Evolutionary conservation across 2,329 filamentous ascomycete species (phyloP).

Genomic region (Penicillium sp.): DNA sequence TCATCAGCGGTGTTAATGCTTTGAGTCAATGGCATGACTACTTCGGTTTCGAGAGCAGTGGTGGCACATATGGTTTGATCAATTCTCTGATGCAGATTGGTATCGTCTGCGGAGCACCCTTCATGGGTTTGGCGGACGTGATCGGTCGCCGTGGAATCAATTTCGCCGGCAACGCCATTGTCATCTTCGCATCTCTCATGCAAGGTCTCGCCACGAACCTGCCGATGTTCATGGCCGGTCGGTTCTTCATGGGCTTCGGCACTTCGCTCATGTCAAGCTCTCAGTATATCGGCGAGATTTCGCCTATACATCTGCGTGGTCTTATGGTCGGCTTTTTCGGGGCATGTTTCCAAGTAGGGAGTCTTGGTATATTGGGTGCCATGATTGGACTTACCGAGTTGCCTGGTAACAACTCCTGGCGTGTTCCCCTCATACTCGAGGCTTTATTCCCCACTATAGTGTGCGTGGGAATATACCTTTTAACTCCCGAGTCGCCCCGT

Average conservation of each 20-base stretch:
- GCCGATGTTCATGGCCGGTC: conserved; percentile 32
- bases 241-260: conserved; percentile 34
- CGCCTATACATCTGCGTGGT: conserved; percentile 31
- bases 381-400: conserved; percentile 39
- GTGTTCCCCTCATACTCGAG: conserved; percentile 40
- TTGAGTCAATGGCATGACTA: conserved; percentile 38
- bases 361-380: conserved; percentile 36
- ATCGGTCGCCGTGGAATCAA: conserved; percentile 46
- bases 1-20: conserved; percentile 43
- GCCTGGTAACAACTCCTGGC: conserved; percentile 34
- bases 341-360: conserved; percentile 42
- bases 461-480: conserved; percentile 37
- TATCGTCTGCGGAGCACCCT: conserved; percentile 42
- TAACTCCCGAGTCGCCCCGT: conserved; percentile 33
- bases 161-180: conserved; percentile 40
- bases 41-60: conserved; percentile 37
- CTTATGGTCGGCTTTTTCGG: conserved; percentile 43
- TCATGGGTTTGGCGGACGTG: conserved; percentile 44
- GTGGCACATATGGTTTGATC: conserved; percentile 37
- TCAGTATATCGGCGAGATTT: conserved; percentile 35
- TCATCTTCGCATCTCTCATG: conserved; percentile 39
- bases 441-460: conserved; percentile 42
- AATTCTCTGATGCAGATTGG: conserved; percentile 45
- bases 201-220: conserved; percentile 27
- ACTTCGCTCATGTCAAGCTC: conserved; percentile 33